Evolutionary conservation across 768 basidiomycete species (phyloP), one percentile per base, ranked within the genome.

Genomic region (Serendipita sp.): DNA sequence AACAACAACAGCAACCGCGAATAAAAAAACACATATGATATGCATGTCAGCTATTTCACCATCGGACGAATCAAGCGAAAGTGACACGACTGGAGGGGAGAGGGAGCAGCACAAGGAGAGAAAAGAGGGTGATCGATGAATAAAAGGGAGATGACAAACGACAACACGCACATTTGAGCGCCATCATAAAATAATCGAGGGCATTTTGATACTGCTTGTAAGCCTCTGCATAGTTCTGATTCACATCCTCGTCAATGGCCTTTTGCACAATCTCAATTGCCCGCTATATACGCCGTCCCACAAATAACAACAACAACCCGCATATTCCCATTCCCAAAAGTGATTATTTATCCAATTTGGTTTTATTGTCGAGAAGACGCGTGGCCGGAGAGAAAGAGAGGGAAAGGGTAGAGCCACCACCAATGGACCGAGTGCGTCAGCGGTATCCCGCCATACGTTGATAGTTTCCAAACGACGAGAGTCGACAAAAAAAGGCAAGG

Each of bases 161-260:
- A 44, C 7, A 3, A 48, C 32, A 75, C 83, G 66, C 68, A 93
- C 92, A 94, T 75, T 93, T 94, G 73, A 92, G 79, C 7, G 94
- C 93, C 68, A 97, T 88, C 89, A 97, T 92, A 75, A 99, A 99
- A 73, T 95, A 99, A 73, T 99, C 96, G 66, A 98, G 81, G 0
- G 91, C 81, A 79, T 97, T 95, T 78, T 88, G 86, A 76, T 96
- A 96, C 68, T 85, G 82, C 77, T 89, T 94, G 82, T 91, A 95
- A 18, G 94, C 94, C 70, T 94, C 92, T 3, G 82, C 78, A 76
- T 97, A 99, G 75, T 96, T 91, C 74, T 88, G 86, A 74, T 92
- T 92, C 67, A 81, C 80, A 76, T 99, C 96, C 67, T 90, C 87
- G 65, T 93, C 92, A 70, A 95, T 94, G 65, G 93, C 93, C 68